Evolutionary conservation across 2,329 filamentous ascomycete species (phyloP).

Genomic region (Biscogniauxia marginata): DNA sequence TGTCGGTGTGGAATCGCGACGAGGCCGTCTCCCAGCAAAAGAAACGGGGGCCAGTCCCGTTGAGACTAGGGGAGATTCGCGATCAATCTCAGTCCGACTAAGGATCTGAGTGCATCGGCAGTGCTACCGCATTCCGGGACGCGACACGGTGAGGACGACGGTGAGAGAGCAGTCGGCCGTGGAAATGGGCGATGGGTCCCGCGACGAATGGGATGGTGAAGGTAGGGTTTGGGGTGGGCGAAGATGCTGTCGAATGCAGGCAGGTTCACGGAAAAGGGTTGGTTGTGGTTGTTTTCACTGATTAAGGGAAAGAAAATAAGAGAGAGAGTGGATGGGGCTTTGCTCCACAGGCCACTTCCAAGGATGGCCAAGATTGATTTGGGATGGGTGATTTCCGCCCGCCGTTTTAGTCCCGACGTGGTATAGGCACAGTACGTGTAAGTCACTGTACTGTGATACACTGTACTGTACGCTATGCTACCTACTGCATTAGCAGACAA

Average conservation of each 20-base stretch:
- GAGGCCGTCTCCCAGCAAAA: not conserved
- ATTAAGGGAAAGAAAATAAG: constrained; percentile 23
- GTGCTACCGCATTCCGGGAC: constrained; percentile 57
- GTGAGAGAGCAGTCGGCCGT: constrained; percentile 14
- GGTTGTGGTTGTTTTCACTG: constrained; percentile 23
- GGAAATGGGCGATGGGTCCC: not conserved
- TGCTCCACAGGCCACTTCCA: constrained; percentile 11
- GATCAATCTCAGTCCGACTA: constrained; percentile 55
- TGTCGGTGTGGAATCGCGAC: constrained; percentile 15
- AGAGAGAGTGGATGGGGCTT: constrained; percentile 19
- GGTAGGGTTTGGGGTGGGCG: not conserved
- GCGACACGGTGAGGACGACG: constrained; percentile 17
- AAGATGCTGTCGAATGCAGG: constrained; percentile 10
- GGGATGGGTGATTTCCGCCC: no score
- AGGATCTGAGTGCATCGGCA: constrained; percentile 57
- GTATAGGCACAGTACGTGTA: no score
- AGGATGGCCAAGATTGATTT: not conserved
- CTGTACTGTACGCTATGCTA: no score
- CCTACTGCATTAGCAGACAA: no score
- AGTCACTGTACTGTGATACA: no score
- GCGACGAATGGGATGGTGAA: not conserved
- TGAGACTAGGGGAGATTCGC: constrained; percentile 19
- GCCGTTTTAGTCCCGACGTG: no score
- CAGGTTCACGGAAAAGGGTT: constrained; percentile 23
- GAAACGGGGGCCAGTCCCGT: constrained; percentile 9